Conservation (phyloP, 1,139 yeast genomes). For the Spathaspora jeffriesii region DNA sequence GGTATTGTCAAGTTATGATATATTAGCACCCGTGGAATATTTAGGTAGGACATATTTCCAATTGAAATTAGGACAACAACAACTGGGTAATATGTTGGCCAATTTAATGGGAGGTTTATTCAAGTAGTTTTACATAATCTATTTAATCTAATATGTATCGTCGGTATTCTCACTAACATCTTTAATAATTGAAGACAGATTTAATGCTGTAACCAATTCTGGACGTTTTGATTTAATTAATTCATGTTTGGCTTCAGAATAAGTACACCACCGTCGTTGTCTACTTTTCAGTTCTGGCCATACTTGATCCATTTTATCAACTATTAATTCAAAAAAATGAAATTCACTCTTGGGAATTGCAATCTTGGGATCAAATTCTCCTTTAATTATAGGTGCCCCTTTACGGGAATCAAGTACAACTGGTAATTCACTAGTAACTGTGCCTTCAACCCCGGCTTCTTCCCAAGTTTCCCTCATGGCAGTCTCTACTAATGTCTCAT, state of each 20-base stretch:
- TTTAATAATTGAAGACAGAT: conserved; percentile 47
- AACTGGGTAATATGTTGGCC: conserved; percentile 70
- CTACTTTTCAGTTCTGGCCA: conserved; percentile 79
- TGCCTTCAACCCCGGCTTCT: conserved; percentile 89
- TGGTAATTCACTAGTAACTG: conserved; percentile 55
- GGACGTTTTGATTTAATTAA: conserved; percentile 60
- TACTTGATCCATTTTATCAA: conserved; percentile 50
- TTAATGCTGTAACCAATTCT: conserved; percentile 68
- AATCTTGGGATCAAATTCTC: conserved; percentile 39
- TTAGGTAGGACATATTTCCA: conserved; percentile 45
- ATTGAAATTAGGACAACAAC: conserved; percentile 50
- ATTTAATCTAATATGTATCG: conserved; percentile 6
- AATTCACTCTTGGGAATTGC: conserved; percentile 72
- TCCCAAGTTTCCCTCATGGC: conserved; percentile 97
- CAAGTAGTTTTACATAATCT: conserved; percentile 22
- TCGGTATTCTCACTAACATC: conserved; percentile 18
- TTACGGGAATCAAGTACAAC: conserved; percentile 66
- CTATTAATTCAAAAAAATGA: conserved; percentile 78
- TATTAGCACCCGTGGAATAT: conserved; percentile 46
- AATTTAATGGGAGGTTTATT: conserved; percentile 86
- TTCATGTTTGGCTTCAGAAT: conserved; percentile 70
- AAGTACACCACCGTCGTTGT: conserved; percentile 74
- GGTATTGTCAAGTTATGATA: conserved; percentile 27
- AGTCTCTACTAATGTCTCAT: conserved; percentile 63
- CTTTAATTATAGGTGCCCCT: conserved; percentile 51